phyloP scores from a whole-genome alignment of 192 early-diverging fungal genomes.

The Rhizoclosmatium sp. region DNA sequence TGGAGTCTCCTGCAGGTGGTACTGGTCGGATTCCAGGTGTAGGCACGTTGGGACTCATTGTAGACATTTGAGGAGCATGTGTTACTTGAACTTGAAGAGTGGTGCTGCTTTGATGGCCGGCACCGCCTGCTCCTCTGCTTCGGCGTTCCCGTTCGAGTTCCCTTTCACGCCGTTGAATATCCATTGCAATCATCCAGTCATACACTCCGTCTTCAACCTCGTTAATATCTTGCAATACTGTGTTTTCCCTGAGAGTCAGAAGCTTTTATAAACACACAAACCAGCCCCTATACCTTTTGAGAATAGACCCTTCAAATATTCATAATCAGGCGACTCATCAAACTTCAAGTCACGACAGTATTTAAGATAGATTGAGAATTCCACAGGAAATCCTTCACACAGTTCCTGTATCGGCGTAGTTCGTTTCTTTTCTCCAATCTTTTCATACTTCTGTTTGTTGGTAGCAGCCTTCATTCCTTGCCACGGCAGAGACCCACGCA shows the following conservation, averaged over 20 bases:
- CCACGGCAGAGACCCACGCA: conserved; percentile 94
- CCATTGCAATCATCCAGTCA: conserved; percentile 86
- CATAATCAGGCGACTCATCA: conserved; percentile 96
- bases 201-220: conserved; percentile 91
- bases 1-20: conserved; percentile 11
- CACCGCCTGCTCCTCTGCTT: neutral
- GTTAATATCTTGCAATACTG: conserved; percentile 58
- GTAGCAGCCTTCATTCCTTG: conserved; percentile 96
- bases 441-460: conserved; percentile 99
- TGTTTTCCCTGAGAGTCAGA: conserved; percentile 1
- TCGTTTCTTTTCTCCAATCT: conserved; percentile 99
- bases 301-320: conserved; percentile 87
- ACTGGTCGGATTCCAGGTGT: conserved; percentile 10
- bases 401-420: conserved; percentile 88
- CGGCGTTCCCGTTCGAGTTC: conserved; percentile 50
- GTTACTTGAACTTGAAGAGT: neutral
- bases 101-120: neutral
- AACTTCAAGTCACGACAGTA: conserved; percentile 93
- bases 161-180: conserved; percentile 57
- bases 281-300: conserved; percentile 62
- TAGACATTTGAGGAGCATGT: neutral
- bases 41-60: neutral
- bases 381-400: conserved; percentile 89
- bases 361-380: conserved; percentile 88
- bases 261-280: neutral